Evolutionary conservation across 2,329 filamentous ascomycete genomes (phyloP).

Genomic region (Aspergillus quadrilineatus): DNA sequence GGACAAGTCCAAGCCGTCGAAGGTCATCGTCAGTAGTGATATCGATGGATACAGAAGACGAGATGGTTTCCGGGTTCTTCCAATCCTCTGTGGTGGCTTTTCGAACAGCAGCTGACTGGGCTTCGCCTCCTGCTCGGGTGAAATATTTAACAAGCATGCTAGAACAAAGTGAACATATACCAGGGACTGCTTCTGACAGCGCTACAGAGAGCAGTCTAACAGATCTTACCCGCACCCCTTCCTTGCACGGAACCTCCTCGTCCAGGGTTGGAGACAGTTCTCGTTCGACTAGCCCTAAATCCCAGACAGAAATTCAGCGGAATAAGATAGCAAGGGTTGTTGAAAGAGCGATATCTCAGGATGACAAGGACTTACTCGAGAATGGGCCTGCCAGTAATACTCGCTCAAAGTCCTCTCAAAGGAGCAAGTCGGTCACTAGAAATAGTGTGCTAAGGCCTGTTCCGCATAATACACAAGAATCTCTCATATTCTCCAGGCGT

Average conservation of each 20-base stretch:
- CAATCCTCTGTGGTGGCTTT: neutral
- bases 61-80: slow-evolving; percentile 10
- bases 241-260: neutral
- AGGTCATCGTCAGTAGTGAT: slow-evolving; percentile 19
- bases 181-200: neutral
- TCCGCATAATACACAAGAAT: slow-evolving; percentile 20
- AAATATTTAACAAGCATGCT: neutral
- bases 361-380: neutral
- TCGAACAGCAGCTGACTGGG: neutral
- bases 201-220: neutral
- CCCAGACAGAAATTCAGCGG: neutral
- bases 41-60: slow-evolving; percentile 15
- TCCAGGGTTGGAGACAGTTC: neutral
- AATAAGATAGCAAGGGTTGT: neutral
- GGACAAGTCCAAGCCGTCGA: neutral
- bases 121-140: neutral
- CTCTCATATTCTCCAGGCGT: slow-evolving; percentile 17
- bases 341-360: neutral
- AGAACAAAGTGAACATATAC: neutral
- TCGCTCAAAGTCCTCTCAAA: neutral
- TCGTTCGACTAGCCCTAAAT: neutral
- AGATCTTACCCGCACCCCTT: slow-evolving; percentile 7
- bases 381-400: neutral
- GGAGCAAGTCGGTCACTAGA: neutral
- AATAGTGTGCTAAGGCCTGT: neutral